phyloP scores from a whole-genome alignment of 192 early-diverging fungal genomes.

The Chytriomyces sp. region DNA sequence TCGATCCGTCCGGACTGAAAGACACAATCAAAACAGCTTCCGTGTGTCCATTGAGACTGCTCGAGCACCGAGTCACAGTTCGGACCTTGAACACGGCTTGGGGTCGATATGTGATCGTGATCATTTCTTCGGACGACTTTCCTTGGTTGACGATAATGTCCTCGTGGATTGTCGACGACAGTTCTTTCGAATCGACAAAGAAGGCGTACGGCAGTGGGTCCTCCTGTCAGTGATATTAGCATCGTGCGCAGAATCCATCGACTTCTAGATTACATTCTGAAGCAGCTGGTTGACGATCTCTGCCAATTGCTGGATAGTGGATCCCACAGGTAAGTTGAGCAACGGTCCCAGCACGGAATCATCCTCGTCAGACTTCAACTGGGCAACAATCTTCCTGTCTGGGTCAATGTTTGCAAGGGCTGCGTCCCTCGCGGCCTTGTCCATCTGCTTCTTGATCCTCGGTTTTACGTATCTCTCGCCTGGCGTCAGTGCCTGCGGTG shows the following conservation, averaged over 20 bases:
- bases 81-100: constrained; percentile 95
- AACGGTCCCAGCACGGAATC: constrained; percentile 84
- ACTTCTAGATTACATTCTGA: constrained; percentile 59
- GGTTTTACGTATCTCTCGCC: constrained; percentile 36
- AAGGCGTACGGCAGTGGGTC: constrained; percentile 95
- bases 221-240: constrained; percentile 54
- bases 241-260: constrained; percentile 2
- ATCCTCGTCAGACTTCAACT: constrained; percentile 78
- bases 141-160: constrained; percentile 81
- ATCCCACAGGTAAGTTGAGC: constrained; percentile 82
- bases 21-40: constrained; percentile 89
- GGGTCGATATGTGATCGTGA: constrained; percentile 90
- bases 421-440: constrained; percentile 9
- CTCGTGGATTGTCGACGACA: constrained; percentile 70
- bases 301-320: constrained; percentile 83
- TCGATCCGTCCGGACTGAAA: constrained; percentile 88
- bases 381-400: constrained; percentile 66
- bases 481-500: constrained; percentile 8
- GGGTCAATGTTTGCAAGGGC: constrained; percentile 31
- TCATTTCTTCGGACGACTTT: constrained; percentile 85
- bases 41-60: constrained; percentile 86
- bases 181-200: constrained; percentile 85
- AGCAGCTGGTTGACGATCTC: constrained; percentile 91
- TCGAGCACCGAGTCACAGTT: constrained; percentile 89
- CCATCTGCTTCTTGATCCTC: constrained; percentile 33